phyloP scores from a whole-genome alignment of 2,329 filamentous ascomycete species.

The Talaromyces sp. region DNA sequence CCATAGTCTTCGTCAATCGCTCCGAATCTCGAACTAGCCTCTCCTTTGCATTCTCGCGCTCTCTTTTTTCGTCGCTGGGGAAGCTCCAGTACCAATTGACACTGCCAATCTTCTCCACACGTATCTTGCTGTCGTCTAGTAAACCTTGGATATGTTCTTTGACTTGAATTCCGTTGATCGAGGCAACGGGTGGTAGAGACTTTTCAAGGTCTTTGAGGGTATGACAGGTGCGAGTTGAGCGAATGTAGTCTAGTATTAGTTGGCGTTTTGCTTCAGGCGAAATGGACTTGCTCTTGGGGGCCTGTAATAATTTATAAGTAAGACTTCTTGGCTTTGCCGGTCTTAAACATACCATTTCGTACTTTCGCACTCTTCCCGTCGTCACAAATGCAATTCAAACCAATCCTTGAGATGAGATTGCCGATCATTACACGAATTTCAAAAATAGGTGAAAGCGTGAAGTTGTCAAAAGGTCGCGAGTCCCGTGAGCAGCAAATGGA shows the following conservation, averaged over 20 bases:
- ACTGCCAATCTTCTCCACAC: conserved; percentile 63
- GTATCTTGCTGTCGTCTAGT: conserved; percentile 55
- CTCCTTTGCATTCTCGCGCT: conserved; percentile 30
- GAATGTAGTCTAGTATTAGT: conserved; percentile 55
- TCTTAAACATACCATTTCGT: conserved; percentile 1
- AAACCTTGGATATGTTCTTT: conserved; percentile 62
- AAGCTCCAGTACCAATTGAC: conserved; percentile 71
- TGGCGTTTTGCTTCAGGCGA: conserved; percentile 54
- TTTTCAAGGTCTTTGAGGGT: conserved; percentile 65
- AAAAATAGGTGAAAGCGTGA: neutral
- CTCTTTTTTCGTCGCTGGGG: conserved; percentile 50
- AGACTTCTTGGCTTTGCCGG: neutral
- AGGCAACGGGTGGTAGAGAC: conserved; percentile 53
- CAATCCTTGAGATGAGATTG: neutral
- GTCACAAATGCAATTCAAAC: neutral
- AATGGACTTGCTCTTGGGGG: conserved; percentile 45
- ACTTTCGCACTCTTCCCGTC: neutral
- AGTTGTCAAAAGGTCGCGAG: neutral
- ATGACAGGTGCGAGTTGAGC: conserved; percentile 55
- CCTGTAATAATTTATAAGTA: conserved; percentile 13
- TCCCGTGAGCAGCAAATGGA: neutral
- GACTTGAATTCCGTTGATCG: conserved; percentile 61
- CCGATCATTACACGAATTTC: neutral
- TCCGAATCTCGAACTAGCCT: conserved; percentile 25
- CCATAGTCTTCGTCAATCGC: conserved; percentile 19